Conservation (phyloP, 2,329 filamentous ascomycete genomes). For the Cryphonectria radicalis region DNA sequence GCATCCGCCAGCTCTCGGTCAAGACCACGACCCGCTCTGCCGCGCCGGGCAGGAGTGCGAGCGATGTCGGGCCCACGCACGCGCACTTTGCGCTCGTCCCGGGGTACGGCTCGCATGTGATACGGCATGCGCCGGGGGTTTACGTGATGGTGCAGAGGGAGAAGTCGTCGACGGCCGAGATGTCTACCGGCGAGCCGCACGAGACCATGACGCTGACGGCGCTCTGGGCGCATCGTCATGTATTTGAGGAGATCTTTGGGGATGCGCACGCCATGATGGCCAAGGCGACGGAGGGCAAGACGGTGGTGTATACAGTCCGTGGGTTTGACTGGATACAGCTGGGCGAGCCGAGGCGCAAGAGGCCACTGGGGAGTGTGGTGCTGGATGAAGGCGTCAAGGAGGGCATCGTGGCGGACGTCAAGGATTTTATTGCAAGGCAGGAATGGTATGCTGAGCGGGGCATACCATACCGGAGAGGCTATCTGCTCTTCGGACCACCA, state of each 20-base stretch:
- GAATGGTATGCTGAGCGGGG: conserved; percentile 95
- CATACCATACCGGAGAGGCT: conserved; percentile 88
- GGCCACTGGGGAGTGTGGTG: conserved; percentile 86
- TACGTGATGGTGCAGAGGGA: conserved; percentile 88
- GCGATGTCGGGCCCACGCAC: conserved; percentile 68
- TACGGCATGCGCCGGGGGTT: conserved; percentile 78
- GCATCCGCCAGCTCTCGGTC: conserved; percentile 64
- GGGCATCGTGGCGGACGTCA: conserved; percentile 76
- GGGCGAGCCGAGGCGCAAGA: conserved; percentile 82
- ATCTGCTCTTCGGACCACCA: conserved; percentile 85
- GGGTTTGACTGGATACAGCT: conserved; percentile 85
- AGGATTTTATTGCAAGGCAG: conserved; percentile 77
- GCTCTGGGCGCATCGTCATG: conserved; percentile 82
- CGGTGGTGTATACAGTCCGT: conserved; percentile 84
- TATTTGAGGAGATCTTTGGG: conserved; percentile 88
- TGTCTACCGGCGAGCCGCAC: conserved; percentile 85
- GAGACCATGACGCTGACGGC: conserved; percentile 93
- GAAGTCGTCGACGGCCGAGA: conserved; percentile 81
- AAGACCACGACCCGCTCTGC: conserved; percentile 53
- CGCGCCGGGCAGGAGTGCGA: conserved; percentile 66
- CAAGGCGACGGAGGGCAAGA: conserved; percentile 87
- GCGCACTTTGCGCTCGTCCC: conserved; percentile 89
- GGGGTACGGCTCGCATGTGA: conserved; percentile 84
- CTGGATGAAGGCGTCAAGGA: conserved; percentile 85
- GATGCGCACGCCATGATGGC: conserved; percentile 84